Evolutionary conservation across 257 asterid genomes (phyloP).

Genomic region (Mentha longifolia): DNA sequence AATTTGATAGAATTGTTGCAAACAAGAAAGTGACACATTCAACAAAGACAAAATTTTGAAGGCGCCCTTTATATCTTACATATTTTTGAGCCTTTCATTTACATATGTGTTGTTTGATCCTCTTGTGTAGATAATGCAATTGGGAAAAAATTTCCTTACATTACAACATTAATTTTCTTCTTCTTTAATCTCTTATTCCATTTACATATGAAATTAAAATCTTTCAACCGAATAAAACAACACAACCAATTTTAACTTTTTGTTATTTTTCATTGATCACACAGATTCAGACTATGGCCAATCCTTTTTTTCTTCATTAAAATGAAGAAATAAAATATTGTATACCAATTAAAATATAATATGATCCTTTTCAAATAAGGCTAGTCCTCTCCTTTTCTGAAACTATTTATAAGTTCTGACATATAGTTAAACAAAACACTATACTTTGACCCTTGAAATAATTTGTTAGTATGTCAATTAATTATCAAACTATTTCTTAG

Average conservation of each 20-base stretch:
- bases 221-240: background rate
- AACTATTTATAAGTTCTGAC: background rate
- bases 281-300: background rate
- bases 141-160: background rate
- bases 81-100: slow-evolving; percentile 31
- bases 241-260: background rate
- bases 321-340: background rate
- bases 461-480: background rate
- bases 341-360: too few relatives aligned
- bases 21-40: slow-evolving; percentile 37
- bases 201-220: too few relatives aligned
- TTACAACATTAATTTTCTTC: background rate
- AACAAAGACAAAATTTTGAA: slow-evolving; percentile 26
- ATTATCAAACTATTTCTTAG: background rate
- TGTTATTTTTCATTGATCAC: background rate
- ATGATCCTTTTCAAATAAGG: too few relatives aligned
- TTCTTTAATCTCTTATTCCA: background rate
- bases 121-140: slow-evolving; percentile 5
- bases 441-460: background rate
- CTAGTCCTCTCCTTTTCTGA: too few relatives aligned
- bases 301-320: background rate
- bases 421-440: background rate
- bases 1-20: slow-evolving; percentile 31
- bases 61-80: slow-evolving; percentile 9
- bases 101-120: slow-evolving; percentile 23